A percentile compares a stretch with the other conserved stretches of the same genome.
Evolutionary conservation across 108 stramenopile species (phyloP).

Genomic region (Chaetoceros muelleri): DNA sequence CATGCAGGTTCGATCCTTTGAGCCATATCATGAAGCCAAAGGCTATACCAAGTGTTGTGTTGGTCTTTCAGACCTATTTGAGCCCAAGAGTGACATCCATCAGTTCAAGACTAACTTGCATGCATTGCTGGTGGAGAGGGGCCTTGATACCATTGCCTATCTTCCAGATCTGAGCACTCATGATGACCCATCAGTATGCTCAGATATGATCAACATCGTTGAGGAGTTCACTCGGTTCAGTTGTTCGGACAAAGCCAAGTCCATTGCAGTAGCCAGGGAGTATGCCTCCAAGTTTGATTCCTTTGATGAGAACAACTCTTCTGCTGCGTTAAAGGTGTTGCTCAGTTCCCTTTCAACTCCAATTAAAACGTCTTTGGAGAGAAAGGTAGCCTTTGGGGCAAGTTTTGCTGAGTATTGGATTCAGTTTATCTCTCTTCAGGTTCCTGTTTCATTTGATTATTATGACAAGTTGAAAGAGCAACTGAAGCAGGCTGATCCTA

Average conservation of each 20-base stretch:
- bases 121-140: not conserved
- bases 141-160: not conserved
- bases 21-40: not conserved
- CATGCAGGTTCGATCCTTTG: too few relatives aligned
- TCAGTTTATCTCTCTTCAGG: not conserved
- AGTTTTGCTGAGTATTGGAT: not conserved
- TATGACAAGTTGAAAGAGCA: not conserved
- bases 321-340: not conserved
- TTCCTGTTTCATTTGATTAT: not conserved
- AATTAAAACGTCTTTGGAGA: not conserved
- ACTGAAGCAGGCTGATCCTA: not conserved
- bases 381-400: not conserved
- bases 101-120: not conserved
- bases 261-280: not conserved
- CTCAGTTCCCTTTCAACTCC: not conserved
- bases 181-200: not conserved
- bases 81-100: too few relatives aligned
- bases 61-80: too few relatives aligned
- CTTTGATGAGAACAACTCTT: not conserved
- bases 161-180: not conserved
- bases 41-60: too few relatives aligned
- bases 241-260: not conserved
- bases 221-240: not conserved
- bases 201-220: not conserved
- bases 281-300: not conserved